Conservation (phyloP, 495 filamentous ascomycete species). For the Cetradonia linearis region DNA sequence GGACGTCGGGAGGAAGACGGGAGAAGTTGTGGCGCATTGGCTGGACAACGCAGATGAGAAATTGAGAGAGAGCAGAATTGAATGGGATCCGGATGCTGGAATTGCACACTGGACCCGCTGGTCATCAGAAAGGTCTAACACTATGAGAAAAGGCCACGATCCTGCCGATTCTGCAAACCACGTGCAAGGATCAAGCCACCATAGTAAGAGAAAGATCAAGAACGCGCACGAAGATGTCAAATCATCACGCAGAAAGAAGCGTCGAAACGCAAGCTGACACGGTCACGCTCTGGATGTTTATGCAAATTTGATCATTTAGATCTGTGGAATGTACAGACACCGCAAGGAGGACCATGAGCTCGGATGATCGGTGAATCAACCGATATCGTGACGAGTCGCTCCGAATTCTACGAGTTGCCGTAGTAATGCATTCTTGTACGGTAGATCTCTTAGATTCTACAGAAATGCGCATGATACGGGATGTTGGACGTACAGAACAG, state of each 20-base stretch:
- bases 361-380: neutral
- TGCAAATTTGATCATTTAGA: neutral
- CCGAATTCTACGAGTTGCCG: conserved; percentile 1
- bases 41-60: conserved; percentile 11
- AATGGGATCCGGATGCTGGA: conserved; percentile 16
- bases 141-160: neutral
- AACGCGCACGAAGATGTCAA: neutral
- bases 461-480: neutral
- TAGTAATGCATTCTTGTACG: conserved; percentile 6
- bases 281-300: neutral
- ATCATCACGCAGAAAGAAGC: neutral
- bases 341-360: neutral
- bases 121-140: neutral
- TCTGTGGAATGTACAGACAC: neutral
- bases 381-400: conserved; percentile 2
- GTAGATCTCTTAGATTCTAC: neutral
- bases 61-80: conserved; percentile 13
- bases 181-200: neutral
- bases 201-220: neutral
- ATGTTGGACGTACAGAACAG: neutral
- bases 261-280: neutral
- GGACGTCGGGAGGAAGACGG: conserved; percentile 25
- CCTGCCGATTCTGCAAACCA: neutral
- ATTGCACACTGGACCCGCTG: conserved; percentile 21
- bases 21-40: conserved; percentile 30